Conservation (phyloP, 176 grass and related monocot genomes). For the Guadua angustifolia region DNA sequence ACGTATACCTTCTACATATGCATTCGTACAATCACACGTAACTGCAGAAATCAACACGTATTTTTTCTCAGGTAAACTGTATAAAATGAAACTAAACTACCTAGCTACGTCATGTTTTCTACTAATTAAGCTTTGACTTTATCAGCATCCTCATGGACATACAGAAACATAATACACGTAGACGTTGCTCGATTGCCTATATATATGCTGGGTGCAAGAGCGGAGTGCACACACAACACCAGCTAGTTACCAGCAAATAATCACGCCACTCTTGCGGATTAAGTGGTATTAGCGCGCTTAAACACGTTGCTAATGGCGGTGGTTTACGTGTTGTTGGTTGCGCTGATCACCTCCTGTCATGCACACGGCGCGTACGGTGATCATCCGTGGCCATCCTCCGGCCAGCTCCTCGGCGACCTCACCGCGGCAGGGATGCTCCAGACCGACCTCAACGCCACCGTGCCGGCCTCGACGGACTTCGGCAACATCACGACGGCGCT, state of each 20-base stretch:
- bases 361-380: background rate
- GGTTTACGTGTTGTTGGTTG: conserved; percentile 25
- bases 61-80: background rate
- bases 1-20: background rate
- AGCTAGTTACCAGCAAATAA: conserved; percentile 24
- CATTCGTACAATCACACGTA: background rate
- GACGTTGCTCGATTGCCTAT: background rate
- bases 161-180: background rate
- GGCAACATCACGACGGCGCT: conserved; percentile 62
- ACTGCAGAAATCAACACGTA: background rate
- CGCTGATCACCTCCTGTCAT: conserved; percentile 35
- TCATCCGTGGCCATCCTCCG: conserved; percentile 14
- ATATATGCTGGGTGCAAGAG: conserved; percentile 5
- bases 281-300: background rate
- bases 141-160: background rate
- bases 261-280: background rate
- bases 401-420: conserved; percentile 45
- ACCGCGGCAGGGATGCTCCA: conserved; percentile 45
- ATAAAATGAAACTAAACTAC: background rate
- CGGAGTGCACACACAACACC: conserved; percentile 30
- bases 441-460: conserved; percentile 49
- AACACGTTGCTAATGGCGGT: conserved; percentile 44
- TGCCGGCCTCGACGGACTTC: conserved; percentile 67
- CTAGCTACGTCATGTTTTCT: background rate
- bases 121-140: background rate